phyloP scores from a whole-genome alignment of 768 basidiomycete species.

The Termitomyces sp. region DNA sequence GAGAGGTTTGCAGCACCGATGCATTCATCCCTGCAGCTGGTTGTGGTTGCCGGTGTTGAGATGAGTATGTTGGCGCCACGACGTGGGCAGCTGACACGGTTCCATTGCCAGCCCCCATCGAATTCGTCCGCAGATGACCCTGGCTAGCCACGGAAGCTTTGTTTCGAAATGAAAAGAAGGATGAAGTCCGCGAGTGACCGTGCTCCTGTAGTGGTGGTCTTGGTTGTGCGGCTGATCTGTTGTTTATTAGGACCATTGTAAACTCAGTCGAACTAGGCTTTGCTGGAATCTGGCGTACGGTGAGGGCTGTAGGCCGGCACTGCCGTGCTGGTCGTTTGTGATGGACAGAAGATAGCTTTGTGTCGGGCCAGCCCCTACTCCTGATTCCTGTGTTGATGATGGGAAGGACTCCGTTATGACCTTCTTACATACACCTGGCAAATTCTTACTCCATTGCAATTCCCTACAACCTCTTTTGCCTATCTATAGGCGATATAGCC shows the following conservation, averaged over 20 bases:
- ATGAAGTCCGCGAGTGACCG: constrained; percentile 49
- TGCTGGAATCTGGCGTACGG: constrained; percentile 1
- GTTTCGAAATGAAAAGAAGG: constrained; percentile 59
- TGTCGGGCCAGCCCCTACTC: neutral
- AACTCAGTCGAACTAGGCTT: constrained; percentile 9
- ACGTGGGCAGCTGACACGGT: neutral
- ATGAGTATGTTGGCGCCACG: neutral
- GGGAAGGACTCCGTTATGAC: constrained; percentile 7
- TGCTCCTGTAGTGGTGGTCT: constrained; percentile 16
- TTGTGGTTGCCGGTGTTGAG: constrained; percentile 1
- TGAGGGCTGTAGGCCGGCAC: neutral
- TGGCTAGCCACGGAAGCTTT: constrained; percentile 26
- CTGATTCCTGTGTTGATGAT: constrained; percentile 14
- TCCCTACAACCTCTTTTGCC: neutral
- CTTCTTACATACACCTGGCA: constrained; percentile 13
- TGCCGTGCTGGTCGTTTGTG: constrained; percentile 1
- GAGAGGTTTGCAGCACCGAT: neutral
- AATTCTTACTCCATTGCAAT: constrained; percentile 1
- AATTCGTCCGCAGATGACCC: constrained; percentile 14
- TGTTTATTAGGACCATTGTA: constrained; percentile 15
- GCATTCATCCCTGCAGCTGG: neutral
- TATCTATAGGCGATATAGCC: neutral
- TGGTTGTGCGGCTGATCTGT: constrained; percentile 14
- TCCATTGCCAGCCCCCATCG: constrained; percentile 6
- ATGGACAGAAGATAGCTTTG: constrained; percentile 7